Evolutionary conservation across 768 basidiomycete species (phyloP), one percentile per base, ranked within the genome.

Genomic region (Suillus bovinus): DNA sequence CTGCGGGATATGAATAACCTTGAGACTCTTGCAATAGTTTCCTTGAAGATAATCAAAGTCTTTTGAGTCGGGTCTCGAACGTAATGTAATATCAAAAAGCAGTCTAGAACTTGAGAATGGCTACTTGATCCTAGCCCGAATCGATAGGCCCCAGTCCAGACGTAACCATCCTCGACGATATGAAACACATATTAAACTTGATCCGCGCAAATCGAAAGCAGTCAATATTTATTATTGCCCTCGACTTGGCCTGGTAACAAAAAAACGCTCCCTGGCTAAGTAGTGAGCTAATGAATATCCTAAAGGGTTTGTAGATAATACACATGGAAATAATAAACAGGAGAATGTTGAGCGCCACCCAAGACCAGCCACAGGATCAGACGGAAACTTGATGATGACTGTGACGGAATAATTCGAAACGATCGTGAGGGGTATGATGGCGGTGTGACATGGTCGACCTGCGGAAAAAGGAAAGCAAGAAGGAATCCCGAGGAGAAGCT

Each of bases 291-390:
- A 58, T 63, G 46, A 66, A 72, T 74, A 76, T 68, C 64, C 71
- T 74, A 75, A 60, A 39, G 56, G 57, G 42, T 63, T 64, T 52
- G 67, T 71, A 69, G 39, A 38, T 55, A 72, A 71, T 74, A 73
- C 71, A 74, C 66, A 72, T 64, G 62, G 64, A 57, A 63, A 66
- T 50, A 71, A 73, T 73, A 64, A 60, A 74, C 72, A 76, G 64
- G 11, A 60, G 64, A 64, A 44, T 58, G 62, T 61, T 56, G 60
- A 57, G 42, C 68, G 27, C 24, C 61, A 33, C 57, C 56, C 56
- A 61, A 61, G 61, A 34, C 55, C 61, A 31, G 56, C 42, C 58
- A 60, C 29, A 39, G 56, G 57, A 33, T 39, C 31, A 33, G 61
- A 42, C 39, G 41, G 61, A 41, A 61, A 39, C 58, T 59, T 61